Evolutionary conservation across 768 basidiomycete genomes (phyloP).

Genomic region (Kwoniella sp.): DNA sequence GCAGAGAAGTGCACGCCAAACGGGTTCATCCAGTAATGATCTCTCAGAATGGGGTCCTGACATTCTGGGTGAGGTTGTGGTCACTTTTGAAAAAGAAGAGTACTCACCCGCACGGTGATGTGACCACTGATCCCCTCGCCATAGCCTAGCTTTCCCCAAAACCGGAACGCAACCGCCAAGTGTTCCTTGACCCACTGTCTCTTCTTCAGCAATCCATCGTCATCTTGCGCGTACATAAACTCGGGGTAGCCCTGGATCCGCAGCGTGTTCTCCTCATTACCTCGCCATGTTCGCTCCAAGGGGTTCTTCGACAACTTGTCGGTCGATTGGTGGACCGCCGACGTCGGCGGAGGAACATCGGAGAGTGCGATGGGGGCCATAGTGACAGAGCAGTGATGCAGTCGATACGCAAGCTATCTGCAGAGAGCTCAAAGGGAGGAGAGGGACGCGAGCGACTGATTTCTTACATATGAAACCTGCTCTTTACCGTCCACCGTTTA

Average conservation of each 20-base stretch:
- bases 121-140: slow-evolving; percentile 33
- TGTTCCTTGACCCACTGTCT: slow-evolving; percentile 35
- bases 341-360: background rate
- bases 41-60: slow-evolving; percentile 28
- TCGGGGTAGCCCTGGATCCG: slow-evolving; percentile 20
- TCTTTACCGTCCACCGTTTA: too few species aligned
- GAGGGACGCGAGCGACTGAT: too few species aligned
- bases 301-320: slow-evolving; percentile 28
- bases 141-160: slow-evolving; percentile 31
- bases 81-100: background rate
- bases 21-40: slow-evolving; percentile 43
- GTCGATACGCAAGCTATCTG: too few species aligned
- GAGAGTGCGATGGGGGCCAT: slow-evolving; percentile 30
- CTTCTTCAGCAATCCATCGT: slow-evolving; percentile 27
- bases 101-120: slow-evolving; percentile 18
- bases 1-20: slow-evolving; percentile 55
- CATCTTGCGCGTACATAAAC: slow-evolving; percentile 24
- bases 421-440: too few species aligned
- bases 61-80: background rate
- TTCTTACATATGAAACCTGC: too few species aligned
- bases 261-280: slow-evolving; percentile 24
- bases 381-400: too few species aligned
- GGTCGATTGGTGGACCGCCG: slow-evolving; percentile 9
- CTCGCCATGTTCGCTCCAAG: slow-evolving; percentile 29
- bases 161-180: slow-evolving; percentile 29